Percentiles rank a stretch among this genome's conserved stretches.
Evolutionary conservation across 1,284 basidiomycete species (phyloP).

Genomic region (Ganoderma sinense): DNA sequence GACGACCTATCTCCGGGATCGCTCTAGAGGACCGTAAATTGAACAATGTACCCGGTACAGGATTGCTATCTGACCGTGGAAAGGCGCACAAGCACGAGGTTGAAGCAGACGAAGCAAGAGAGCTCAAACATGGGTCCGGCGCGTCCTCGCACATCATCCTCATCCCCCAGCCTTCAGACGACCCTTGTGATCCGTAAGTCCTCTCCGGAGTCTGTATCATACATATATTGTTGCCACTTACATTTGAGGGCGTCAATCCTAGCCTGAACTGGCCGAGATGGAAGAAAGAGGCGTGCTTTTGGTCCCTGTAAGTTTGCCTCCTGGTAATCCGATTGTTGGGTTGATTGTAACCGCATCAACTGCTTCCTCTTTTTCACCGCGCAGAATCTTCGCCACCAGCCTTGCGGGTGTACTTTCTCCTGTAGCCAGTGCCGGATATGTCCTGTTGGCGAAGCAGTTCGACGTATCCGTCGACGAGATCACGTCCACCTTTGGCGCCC

Average conservation of each 20-base stretch:
- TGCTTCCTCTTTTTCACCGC: no score
- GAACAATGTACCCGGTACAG: constrained; percentile 46
- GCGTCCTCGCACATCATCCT: constrained; percentile 49
- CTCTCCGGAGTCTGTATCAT: no score
- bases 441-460: constrained; percentile 48
- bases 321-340: no score
- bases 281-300: constrained; percentile 55
- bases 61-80: constrained; percentile 48
- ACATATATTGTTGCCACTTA: no score
- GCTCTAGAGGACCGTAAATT: constrained; percentile 33
- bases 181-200: constrained; percentile 51
- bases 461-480: constrained; percentile 49
- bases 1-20: background rate
- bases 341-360: background rate
- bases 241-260: background rate
- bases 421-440: constrained; percentile 51
- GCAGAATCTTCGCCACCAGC: constrained; percentile 48
- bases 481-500: constrained; percentile 50
- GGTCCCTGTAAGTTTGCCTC: constrained; percentile 43
- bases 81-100: constrained; percentile 46
- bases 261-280: constrained; percentile 54
- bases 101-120: constrained; percentile 40
- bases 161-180: constrained; percentile 54
- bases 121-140: constrained; percentile 49
- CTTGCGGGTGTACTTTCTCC: constrained; percentile 53